Conservation (phyloP, 768 basidiomycete species). For the Xerocomellus dryophilus region DNA sequence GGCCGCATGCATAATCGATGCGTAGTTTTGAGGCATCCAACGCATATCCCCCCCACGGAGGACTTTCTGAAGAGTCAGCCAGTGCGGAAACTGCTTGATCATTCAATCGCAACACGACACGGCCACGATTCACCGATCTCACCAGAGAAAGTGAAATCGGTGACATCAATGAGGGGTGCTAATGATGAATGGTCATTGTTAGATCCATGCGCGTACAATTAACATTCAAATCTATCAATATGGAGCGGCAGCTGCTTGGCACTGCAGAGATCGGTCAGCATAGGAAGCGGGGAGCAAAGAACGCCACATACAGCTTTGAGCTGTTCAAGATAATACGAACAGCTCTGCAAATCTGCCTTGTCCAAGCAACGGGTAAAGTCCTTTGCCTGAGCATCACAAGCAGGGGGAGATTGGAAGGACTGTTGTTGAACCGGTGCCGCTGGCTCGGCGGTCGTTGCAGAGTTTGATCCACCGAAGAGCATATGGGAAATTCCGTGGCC, state of each 20-base stretch:
- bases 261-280: constrained; percentile 39
- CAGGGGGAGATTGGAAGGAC: constrained; percentile 42
- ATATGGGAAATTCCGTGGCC: constrained; percentile 88
- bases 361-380: constrained; percentile 87
- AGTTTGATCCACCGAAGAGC: constrained; percentile 75
- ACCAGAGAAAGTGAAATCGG: background rate
- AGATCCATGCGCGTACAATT: constrained; percentile 4
- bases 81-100: background rate
- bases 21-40: too few species aligned
- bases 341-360: constrained; percentile 73
- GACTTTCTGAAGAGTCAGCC: background rate
- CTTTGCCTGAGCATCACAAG: constrained; percentile 80
- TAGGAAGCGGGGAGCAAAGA: background rate
- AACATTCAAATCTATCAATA: constrained; percentile 36
- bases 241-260: constrained; percentile 70
- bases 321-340: constrained; percentile 85
- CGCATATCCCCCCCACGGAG: too few species aligned
- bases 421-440: constrained; percentile 48
- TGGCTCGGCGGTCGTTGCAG: constrained; percentile 43
- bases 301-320: constrained; percentile 70
- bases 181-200: constrained; percentile 5
- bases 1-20: too few species aligned
- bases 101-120: background rate
- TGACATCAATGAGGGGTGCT: constrained; percentile 1
- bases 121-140: background rate